Base-by-base conservation (phyloP, 106 monocot genomes). In the Apostasia ramifera region DNA sequence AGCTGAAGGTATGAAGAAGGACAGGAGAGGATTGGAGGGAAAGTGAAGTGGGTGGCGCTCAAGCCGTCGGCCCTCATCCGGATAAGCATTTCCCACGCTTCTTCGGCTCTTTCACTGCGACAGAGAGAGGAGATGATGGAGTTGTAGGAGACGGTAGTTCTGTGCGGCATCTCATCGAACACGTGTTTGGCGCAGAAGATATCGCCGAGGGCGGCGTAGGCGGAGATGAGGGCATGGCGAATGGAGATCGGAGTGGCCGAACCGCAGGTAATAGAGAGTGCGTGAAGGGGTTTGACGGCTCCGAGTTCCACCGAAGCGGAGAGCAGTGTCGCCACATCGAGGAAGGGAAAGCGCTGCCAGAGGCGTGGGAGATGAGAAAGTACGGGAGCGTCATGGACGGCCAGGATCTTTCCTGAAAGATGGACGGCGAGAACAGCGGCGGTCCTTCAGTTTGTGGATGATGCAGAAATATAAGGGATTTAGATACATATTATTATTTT, bases 11-110 rank as follows among this genome's bases (percentile, higher is more conserved):
- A 8, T 8, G 47, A 48, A 0, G 66, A 68, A 0, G 61, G 69
- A n/a, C 82, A 76, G 8, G 94, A 80, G 60, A 94, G 73, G 60
- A 94, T 66, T 3, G 86, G 78, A 26, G 66, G 78, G 59, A 87
- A 84, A 38, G 94, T 71, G 78, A 77, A 85, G 47, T 71, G 50
- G 0, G 86, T 82, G 4, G 85, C 87, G 12, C 70, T 53, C n/a
- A 85, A 8, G 41, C 73, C 80, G 0, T 65, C 14, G 5, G 65
- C 47, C 68, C 82, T 50, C 87, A 82, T 84, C 47, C 57, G 38
- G 48, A 70, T 39, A 67, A 89, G 61, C 4, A 94, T 68, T 7
- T 47, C 2, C 38, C 69, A 49, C 41, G 74, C 77, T 2, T 75
- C 70, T 1, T 11, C 68, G 0, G 56, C 63, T 52, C 40, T 39